Evolutionary conservation across 768 basidiomycete species (phyloP), one percentile per base, ranked within the genome.

Genomic region (Erythrobasidium yunnanense): DNA sequence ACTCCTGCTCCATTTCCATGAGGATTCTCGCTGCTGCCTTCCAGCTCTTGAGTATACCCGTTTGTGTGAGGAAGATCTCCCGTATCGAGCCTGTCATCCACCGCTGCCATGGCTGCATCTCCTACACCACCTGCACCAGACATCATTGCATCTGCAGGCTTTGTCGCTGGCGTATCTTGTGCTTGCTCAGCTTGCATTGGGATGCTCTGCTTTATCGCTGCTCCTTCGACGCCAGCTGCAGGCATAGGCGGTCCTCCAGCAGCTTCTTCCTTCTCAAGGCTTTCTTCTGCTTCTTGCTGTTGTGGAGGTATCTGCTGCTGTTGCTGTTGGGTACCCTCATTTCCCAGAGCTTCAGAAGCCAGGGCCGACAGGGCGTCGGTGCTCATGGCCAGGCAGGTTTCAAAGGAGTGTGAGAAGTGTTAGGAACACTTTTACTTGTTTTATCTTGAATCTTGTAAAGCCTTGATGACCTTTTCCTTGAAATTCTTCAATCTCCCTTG

Each of bases 101-200:
- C 46, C 18, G 60, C 60, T 18, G 60, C 60, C 60, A 63, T 63
- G 8, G 60, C 60, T 49, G 60, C 60, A 32, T 63, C 60, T 32
- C 60, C 60, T 22, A 49, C 45, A 4, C 58, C 58, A 18, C 46
- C 35, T 30, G 30, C 15, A 2, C 32, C 32, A 27, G n/a, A n/a
- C 2, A 20, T 18, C 20, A 22, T 13, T n/a, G 33, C 35, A 15
- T 38, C 29, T 13, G 56, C 23, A 4, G 56, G 17, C 22, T 46
- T 22, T 50, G 60, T 34, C 2, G 20, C 35, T 18, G 30, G 38
- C 32, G n/a, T n/a, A n/a, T 35, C 5, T 17, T 58, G 34, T 2
- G 27, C 22, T 17, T 63, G 46, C 27, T 30, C 60, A n/a, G 22
- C 32, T 4, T 35, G 4, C 45, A 42, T 42, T 8, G 22, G 34